Percentiles rank a stretch among this genome's conserved stretches.
Conservation (phyloP, 2,329 filamentous ascomycete genomes). For the Sordariomycetes sp. region DNA sequence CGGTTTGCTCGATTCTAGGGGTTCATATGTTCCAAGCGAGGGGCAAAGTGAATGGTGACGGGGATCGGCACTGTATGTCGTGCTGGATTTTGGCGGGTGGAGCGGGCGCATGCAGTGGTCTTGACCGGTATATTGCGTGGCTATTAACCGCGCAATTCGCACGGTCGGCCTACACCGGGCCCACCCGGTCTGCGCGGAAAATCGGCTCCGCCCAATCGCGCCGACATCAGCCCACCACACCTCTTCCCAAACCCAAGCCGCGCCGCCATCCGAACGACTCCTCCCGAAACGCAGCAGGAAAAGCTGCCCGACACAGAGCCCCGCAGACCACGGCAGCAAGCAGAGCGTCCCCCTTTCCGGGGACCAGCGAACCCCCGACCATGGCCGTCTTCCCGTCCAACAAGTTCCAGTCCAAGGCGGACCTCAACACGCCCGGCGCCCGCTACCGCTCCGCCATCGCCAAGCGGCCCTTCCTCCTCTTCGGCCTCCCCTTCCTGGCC, state of each 20-base stretch:
- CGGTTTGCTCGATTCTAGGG: not conserved
- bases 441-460: constrained; percentile 67
- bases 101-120: not conserved
- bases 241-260: not conserved
- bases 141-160: not conserved
- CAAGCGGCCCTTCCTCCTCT: constrained; percentile 79
- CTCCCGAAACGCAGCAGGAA: not conserved
- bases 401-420: constrained; percentile 53
- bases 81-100: not conserved
- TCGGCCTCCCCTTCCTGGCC: constrained; percentile 84
- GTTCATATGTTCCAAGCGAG: not conserved
- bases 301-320: not conserved
- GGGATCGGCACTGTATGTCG: not conserved
- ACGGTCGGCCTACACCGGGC: not conserved
- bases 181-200: not conserved
- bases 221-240: not conserved
- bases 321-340: not conserved
- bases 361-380: not conserved
- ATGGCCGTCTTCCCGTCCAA: constrained; percentile 58
- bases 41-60: not conserved
- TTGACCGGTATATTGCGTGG: not conserved
- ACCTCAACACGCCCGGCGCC: constrained; percentile 59
- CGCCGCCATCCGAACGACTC: not conserved
- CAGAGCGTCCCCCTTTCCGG: not conserved
- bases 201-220: not conserved